Conservation (phyloP, 805 yeast species). For the Kockiozyma suomiensis region DNA sequence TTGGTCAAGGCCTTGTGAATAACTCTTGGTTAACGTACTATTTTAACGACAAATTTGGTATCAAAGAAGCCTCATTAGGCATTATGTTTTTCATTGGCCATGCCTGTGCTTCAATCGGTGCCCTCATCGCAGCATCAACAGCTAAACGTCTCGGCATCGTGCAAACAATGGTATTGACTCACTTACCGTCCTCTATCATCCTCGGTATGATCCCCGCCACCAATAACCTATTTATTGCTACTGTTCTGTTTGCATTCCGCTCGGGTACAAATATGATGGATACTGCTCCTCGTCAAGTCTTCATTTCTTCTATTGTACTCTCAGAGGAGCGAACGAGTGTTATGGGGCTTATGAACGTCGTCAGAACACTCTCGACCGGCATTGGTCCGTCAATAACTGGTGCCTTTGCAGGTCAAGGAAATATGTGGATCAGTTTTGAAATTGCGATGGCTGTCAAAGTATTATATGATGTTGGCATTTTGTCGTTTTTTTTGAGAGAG, state of each 20-base stretch:
- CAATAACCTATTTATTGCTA: constrained; percentile 48
- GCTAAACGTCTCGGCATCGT: constrained; percentile 75
- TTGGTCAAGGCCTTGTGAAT: constrained; percentile 73
- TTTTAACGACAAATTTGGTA: constrained; percentile 59
- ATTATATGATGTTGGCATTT: constrained; percentile 39
- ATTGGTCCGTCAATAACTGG: constrained; percentile 83
- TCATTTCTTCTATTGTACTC: constrained; percentile 67
- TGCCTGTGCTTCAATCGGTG: constrained; percentile 63
- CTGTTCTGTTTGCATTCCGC: constrained; percentile 56
- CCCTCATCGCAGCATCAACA: constrained; percentile 72
- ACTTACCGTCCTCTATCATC: constrained; percentile 73
- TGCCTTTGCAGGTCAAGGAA: constrained; percentile 53
- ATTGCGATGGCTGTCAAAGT: constrained; percentile 42
- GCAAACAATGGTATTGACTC: constrained; percentile 69
- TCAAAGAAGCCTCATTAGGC: constrained; percentile 64
- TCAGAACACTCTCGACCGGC: constrained; percentile 80
- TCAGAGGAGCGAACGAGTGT: constrained; percentile 68
- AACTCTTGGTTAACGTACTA: constrained; percentile 85
- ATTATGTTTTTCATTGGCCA: constrained; percentile 65
- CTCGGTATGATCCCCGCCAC: constrained; percentile 57
- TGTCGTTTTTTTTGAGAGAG: constrained; percentile 11
- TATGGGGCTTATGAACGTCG: constrained; percentile 82
- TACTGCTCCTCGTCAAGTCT: constrained; percentile 83
- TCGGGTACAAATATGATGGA: constrained; percentile 78
- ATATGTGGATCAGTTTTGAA: constrained; percentile 40